These are phyloP conservation scores for Mentha longifolia DNA, from an alignment of 257 asterid species.

Conservation along the genomic window DNA sequence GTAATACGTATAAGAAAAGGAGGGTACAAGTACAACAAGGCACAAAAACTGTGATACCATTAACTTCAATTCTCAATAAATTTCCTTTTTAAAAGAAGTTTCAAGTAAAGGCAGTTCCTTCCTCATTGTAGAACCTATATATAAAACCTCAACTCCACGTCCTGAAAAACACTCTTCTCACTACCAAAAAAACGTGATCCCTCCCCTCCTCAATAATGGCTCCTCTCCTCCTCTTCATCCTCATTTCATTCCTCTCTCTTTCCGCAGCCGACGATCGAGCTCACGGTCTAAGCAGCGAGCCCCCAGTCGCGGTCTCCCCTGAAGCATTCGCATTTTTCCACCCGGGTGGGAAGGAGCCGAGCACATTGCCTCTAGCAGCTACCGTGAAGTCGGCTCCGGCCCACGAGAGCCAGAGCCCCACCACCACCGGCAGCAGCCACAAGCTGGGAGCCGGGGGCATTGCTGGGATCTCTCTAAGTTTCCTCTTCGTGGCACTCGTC, in stretches of 20 bases:
- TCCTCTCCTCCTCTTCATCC: constrained; percentile 29
- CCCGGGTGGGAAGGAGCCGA: constrained; percentile 35
- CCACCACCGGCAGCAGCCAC: not conserved
- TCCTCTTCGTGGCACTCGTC: constrained; percentile 36
- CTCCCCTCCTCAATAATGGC: constrained; percentile 31
- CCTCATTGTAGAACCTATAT: constrained; percentile 26
- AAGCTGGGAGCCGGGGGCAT: constrained; percentile 41
- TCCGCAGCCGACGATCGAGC: constrained; percentile 42
- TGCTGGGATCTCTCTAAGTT: constrained; percentile 39
- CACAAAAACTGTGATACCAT: constrained; percentile 37
- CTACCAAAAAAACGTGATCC: constrained; percentile 10
- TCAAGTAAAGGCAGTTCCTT: constrained; percentile 28
- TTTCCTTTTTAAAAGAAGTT: not conserved
- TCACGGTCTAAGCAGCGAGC: constrained; percentile 42
- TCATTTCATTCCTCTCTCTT: constrained; percentile 28
- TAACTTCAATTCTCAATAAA: not conserved
- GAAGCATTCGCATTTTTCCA: constrained; percentile 51
- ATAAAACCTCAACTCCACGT: constrained; percentile 10
- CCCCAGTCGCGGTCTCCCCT: constrained; percentile 43
- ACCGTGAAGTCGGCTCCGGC: constrained; percentile 47
- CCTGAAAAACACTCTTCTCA: constrained; percentile 22
- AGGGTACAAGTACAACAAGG: not conserved
- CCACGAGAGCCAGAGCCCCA: constrained; percentile 36
- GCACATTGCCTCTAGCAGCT: constrained; percentile 49
- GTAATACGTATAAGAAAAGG: not conserved